These are phyloP conservation scores for Euphorbia schlechtendalii DNA, from an alignment of 441 rosid species.

Conservation along the genomic window DNA sequence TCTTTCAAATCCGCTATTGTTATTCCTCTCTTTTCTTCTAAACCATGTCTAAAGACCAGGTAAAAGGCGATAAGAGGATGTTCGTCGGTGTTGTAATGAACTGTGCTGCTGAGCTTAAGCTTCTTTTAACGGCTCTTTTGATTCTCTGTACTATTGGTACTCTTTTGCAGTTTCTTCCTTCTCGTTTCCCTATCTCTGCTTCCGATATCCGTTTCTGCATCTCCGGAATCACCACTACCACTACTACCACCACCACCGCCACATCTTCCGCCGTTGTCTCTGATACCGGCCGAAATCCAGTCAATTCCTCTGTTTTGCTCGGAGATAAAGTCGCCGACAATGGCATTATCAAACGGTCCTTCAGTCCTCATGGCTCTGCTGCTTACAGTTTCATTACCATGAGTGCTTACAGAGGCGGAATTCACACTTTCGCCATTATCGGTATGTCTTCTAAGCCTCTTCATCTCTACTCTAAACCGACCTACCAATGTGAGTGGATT, in stretches of 20 bases:
- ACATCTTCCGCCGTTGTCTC: conserved; percentile 14
- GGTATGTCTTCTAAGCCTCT: conserved; percentile 83
- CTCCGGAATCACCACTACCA: conserved; percentile 36
- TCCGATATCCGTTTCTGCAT: conserved; percentile 72
- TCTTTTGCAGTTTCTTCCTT: conserved; percentile 59
- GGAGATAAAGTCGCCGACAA: conserved; percentile 30
- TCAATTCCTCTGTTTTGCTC: not conserved
- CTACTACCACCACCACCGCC: too few relatives aligned
- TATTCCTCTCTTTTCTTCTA: not conserved
- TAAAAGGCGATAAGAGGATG: conserved; percentile 34
- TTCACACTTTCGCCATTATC: conserved; percentile 48
- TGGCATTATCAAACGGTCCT: conserved; percentile 47
- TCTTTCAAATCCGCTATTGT: not conserved
- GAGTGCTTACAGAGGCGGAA: conserved; percentile 82
- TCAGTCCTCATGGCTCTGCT: conserved; percentile 59
- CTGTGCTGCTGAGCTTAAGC: conserved; percentile 73
- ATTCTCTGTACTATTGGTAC: conserved; percentile 57
- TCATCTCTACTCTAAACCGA: conserved; percentile 60
- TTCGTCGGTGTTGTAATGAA: conserved; percentile 44
- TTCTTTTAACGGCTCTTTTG: conserved; percentile 50
- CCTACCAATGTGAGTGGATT: conserved; percentile 69
- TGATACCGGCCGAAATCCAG: too few relatives aligned
- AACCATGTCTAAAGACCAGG: conserved; percentile 15
- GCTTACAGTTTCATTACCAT: conserved; percentile 74
- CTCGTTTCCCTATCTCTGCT: conserved; percentile 61